Conservation (phyloP, 169 alveolate species). For the Cryptosporidium muris region DNA sequence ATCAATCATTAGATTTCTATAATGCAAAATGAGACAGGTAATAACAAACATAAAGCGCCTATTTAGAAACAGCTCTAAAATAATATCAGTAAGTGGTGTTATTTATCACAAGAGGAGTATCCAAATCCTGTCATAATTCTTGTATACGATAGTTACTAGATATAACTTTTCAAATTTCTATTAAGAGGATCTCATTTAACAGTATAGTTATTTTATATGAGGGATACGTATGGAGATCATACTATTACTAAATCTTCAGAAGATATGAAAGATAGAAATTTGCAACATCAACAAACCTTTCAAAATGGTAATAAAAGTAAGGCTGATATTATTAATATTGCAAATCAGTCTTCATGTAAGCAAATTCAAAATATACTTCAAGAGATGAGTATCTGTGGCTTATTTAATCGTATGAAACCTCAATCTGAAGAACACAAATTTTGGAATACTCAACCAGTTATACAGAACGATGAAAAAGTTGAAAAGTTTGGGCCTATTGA, state of each 20-base stretch:
- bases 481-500: conserved; percentile 60
- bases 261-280: no score
- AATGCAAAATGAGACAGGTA: neutral
- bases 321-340: neutral
- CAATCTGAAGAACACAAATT: conserved; percentile 80
- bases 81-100: no score
- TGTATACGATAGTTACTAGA: neutral
- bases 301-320: neutral
- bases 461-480: conserved; percentile 84
- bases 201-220: neutral
- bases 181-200: neutral
- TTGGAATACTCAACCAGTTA: conserved; percentile 96
- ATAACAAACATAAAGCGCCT: no score
- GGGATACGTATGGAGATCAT: neutral
- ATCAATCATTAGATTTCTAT: neutral
- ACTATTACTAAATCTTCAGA: no score
- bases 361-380: conserved; percentile 22
- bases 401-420: conserved; percentile 7
- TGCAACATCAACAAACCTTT: neutral
- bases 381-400: conserved; percentile 31
- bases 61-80: no score
- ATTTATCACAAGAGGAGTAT: no score
- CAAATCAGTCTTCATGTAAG: neutral
- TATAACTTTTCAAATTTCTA: neutral
- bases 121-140: no score